Base-by-base conservation (phyloP, 2,329 filamentous ascomycete genomes). In the Microsporum ferrugineum region DNA sequence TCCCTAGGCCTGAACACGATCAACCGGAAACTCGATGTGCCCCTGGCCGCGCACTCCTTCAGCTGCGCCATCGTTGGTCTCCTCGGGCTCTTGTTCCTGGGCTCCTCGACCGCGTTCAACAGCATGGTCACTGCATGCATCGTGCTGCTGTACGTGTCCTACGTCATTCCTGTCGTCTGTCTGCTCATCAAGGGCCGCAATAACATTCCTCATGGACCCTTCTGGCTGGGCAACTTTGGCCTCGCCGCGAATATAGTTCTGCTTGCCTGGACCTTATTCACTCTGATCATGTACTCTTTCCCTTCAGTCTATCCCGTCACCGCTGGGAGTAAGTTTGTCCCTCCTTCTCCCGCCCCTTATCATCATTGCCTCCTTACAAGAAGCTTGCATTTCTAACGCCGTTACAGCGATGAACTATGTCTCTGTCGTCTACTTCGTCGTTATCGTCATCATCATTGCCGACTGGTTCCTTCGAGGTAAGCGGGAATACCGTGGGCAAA, bases 201-300 rank as follows among this genome's bases (percentile, higher is more conserved):
- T 41, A 77, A 72, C 59, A 75, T 80, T 66, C 62, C 64, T 0
- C 75, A 74, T 61, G 78, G 78, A 0, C 77, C 78, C 0, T 81
- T 80, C 70, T 79, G 76, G 73, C 68, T 80, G 31, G 78, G 77
- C 0, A 70, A 69, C 3, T 45, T 78, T 47, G 78, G 78, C 1
- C 62, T 75, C 27, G 66, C 75, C 51, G 68, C 74, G 12, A 80
- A 80, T 63, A 67, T 73, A 17, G 70, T 80, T 5, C 66, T 78
- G 1, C 68, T 80, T 12, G 47, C 66, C 12, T 81, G 79, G 78
- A 80, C 78, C 0, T 41, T 75, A 33, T 79, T 81, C 64, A 78
- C 77, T 4, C 64, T 79, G 56, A 63, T 79, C 63, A 76, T 79
- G 70, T 78, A 77, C 67, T 76, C 73, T 27, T 76, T 77, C 67